Base-by-base conservation (phyloP, 2,329 filamentous ascomycete species). In the Trichophyton simii region DNA sequence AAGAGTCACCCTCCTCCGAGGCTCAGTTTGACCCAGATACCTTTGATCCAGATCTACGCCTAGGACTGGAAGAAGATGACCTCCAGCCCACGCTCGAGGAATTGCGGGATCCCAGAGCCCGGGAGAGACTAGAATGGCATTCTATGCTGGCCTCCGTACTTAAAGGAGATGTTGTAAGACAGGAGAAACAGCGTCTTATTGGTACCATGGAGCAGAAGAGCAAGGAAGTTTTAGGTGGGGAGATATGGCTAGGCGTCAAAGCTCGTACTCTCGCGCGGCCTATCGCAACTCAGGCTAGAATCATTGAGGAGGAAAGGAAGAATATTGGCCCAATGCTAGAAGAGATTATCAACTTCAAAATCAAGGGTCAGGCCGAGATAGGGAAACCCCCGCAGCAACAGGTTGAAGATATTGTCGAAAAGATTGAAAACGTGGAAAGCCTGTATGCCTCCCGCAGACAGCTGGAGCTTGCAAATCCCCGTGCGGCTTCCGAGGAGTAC, bases 61-160 rank as follows among this genome's bases (percentile, higher is more conserved):
- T 97, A 72, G 96, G 96, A 69, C 91, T 95, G 70, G 88, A 89
- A 62, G 91, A 92, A 69, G 90, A 96, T 68, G 87, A 94, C 66
- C 83, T 90, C 66, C 88, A 94, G 68, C 91, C 91, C 0, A 94
- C 89, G 2, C 81, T 89, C 25, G 94, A 97, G 69, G 94, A 99
- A 72, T 75, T 97, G 59, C 87, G 88, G 73, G 88, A 96, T 68
- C 88, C 91, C 0, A 85, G 86, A 65, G 96, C 91, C 70, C 83
- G 91, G 64, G 94, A 97, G 74, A 82, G 92, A 52, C 79, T 99
- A 25, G 94, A 99, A 75, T 99, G 94, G 94, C 91, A 99, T 75
- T 90, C 90, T 2, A 99, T 99, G 94, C 78, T 99, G 61, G 89
- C 92, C 63, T 95, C 92, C 13, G 94, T 99, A 3, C 78, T 99